Base-by-base conservation (phyloP, 2,329 filamentous ascomycete genomes). In the Diplocarpon mali region DNA sequence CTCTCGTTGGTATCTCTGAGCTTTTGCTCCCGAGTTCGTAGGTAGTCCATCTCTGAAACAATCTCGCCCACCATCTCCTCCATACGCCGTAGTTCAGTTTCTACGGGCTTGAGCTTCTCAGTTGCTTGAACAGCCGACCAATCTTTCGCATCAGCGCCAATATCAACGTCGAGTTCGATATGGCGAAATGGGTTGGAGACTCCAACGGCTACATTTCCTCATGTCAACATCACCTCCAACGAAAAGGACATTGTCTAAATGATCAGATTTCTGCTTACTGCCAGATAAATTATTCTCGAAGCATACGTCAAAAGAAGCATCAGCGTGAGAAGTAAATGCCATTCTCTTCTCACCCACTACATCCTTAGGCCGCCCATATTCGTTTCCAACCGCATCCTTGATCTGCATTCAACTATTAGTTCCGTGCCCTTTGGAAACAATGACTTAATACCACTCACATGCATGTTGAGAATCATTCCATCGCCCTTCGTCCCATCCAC, bases 1-100 rank as follows among this genome's bases (percentile, higher is more conserved):
- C 90, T 96, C 81, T 98, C 92, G 67, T 98, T 98, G 57, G 92
- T 98, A 69, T 98, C 90, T 64, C 92, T 76, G 58, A 98, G 76
- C 72, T 87, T 94, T 76, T 95, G 88, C 73, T 98, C 92, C 58
- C 92, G 78, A 32, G 67, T 60, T 54, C 92, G 78, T 58, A 98
- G 77, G 69, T 96, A 98, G 54, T 96, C 90, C 90, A 98, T 94
- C 74, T 96, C 90, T 52, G 67, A 67, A 39, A 95, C 90, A 53
- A 96, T 80, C 69, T 96, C 90, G 54, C 72, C 74, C 32, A 94
- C 84, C 62, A 90, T 75, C 69, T 95, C 92, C 65, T 95, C 88
- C 61, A 96, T 85, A 56, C 88, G 80, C 60, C 89, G 82, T 61
- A 98, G 77, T 65, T 96, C 92, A 14, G 86, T 88, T 70, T 98